Evolutionary conservation across 345 rosid genomes (phyloP).

Genomic region (Schrenkiella parvula): DNA sequence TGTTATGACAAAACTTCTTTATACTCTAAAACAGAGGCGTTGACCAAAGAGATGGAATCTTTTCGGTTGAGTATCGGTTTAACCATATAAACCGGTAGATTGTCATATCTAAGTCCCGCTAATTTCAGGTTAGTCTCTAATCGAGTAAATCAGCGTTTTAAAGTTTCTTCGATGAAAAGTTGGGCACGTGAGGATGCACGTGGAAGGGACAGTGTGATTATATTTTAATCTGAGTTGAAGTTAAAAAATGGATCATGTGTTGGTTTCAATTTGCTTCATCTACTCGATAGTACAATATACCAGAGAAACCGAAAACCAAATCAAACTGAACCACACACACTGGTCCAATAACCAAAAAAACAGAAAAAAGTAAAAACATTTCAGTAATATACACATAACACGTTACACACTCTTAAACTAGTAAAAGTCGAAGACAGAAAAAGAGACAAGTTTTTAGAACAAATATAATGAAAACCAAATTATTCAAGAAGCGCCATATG

Average conservation of each 20-base stretch:
- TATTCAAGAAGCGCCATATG: not conserved
- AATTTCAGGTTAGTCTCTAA: not conserved
- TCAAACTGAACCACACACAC: not conserved
- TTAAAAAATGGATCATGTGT: not conserved
- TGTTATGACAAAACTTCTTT: not conserved
- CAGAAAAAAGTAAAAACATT: not conserved
- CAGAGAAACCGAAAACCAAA: not conserved
- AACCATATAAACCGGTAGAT: constrained; percentile 3
- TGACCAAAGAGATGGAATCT: not conserved
- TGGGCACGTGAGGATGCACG: not conserved
- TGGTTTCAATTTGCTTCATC: not conserved
- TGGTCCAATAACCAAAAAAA: not conserved
- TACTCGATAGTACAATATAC: not conserved
- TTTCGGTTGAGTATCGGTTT: not conserved
- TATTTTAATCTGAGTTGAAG: not conserved
- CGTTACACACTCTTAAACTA: constrained; percentile 14
- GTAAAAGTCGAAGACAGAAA: not conserved
- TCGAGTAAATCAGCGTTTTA: not conserved
- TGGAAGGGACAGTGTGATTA: not conserved
- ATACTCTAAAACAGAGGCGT: constrained; percentile 2
- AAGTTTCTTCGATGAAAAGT: not conserved
- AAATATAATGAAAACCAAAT: constrained; percentile 6
- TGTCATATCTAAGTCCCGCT: not conserved
- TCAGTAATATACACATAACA: constrained; percentile 2
- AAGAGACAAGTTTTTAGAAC: constrained; percentile 4